Evolutionary conservation across 2,329 filamentous ascomycete species (phyloP).

Genomic region (Nemania diffusa): DNA sequence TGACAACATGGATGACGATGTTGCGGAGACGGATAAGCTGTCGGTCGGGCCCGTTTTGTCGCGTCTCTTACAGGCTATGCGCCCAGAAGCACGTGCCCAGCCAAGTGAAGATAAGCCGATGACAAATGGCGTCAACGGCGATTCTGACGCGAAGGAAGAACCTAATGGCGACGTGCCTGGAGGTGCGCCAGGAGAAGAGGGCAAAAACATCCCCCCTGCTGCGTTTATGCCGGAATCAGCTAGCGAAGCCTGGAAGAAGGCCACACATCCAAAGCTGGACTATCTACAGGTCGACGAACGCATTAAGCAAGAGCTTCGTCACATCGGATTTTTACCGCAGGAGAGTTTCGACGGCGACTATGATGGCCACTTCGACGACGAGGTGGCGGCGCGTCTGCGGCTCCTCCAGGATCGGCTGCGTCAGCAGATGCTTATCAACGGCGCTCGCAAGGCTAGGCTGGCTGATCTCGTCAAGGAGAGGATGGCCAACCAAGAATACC

Average conservation of each 20-base stretch:
- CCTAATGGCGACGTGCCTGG: conserved; percentile 58
- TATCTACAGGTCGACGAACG: conserved; percentile 90
- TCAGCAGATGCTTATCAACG: conserved; percentile 86
- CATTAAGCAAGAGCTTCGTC: conserved; percentile 87
- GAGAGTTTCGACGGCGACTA: conserved; percentile 77
- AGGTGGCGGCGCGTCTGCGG: conserved; percentile 89
- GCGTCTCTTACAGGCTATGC: conserved; percentile 81
- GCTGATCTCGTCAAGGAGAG: conserved; percentile 89
- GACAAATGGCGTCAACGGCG: conserved; percentile 60
- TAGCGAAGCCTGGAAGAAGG: conserved; percentile 81
- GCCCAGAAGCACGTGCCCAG: conserved; percentile 74
- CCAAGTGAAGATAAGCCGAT: conserved; percentile 67
- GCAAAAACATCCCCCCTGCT: conserved; percentile 70
- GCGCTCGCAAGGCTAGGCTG: conserved; percentile 86
- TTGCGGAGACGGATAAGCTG: conserved; percentile 88
- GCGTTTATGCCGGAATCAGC: conserved; percentile 82
- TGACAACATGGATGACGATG: conserved; percentile 85
- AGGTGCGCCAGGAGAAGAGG: conserved; percentile 53
- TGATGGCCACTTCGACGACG: conserved; percentile 91
- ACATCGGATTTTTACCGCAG: conserved; percentile 84
- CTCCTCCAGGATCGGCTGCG: conserved; percentile 84
- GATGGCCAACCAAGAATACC: conserved; percentile 97
- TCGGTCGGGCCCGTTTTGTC: conserved; percentile 88
- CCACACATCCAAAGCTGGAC: conserved; percentile 79
- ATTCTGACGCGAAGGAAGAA: conserved; percentile 64